Evolutionary conservation across 1,284 basidiomycete species (phyloP).

Genomic region (Fistulinella cinereoalba): DNA sequence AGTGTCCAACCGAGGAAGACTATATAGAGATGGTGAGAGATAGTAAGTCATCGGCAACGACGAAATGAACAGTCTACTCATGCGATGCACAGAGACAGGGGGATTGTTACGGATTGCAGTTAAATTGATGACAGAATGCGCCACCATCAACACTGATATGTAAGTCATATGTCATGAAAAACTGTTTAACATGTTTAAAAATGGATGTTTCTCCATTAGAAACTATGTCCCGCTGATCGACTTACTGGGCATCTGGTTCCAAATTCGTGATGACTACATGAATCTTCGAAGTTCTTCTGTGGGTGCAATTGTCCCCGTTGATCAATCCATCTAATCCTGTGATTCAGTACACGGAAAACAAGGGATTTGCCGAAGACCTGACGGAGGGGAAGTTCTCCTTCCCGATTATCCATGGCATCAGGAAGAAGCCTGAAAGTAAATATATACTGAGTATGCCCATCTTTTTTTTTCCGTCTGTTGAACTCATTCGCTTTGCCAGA

Average conservation of each 20-base stretch:
- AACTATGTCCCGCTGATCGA: slow-evolving; percentile 91
- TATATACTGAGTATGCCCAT: slow-evolving; percentile 74
- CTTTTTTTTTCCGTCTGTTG: neutral
- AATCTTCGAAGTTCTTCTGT: slow-evolving; percentile 86
- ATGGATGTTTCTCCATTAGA: slow-evolving; percentile 39
- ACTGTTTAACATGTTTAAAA: neutral
- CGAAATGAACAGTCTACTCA: neutral
- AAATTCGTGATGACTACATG: slow-evolving; percentile 97
- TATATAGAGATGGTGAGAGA: slow-evolving; percentile 84
- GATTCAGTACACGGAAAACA: slow-evolving; percentile 78
- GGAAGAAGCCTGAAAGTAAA: slow-evolving; percentile 66
- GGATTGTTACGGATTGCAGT: slow-evolving; percentile 90
- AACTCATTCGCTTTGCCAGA: slow-evolving; percentile 45
- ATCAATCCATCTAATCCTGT: neutral
- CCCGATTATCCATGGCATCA: slow-evolving; percentile 88
- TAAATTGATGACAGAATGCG: slow-evolving; percentile 93
- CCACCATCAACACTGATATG: slow-evolving; percentile 59
- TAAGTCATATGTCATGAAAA: slow-evolving; percentile 28
- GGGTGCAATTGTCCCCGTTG: slow-evolving; percentile 6
- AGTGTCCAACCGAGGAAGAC: slow-evolving; percentile 80
- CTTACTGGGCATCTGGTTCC: slow-evolving; percentile 90
- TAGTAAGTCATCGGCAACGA: slow-evolving; percentile 47
- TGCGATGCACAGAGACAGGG: slow-evolving; percentile 74
- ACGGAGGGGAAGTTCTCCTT: slow-evolving; percentile 97
- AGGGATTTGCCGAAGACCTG: slow-evolving; percentile 93